Evolutionary conservation across 371 early-diverging fungal genomes (phyloP).

Genomic region (Mucor saturninus): DNA sequence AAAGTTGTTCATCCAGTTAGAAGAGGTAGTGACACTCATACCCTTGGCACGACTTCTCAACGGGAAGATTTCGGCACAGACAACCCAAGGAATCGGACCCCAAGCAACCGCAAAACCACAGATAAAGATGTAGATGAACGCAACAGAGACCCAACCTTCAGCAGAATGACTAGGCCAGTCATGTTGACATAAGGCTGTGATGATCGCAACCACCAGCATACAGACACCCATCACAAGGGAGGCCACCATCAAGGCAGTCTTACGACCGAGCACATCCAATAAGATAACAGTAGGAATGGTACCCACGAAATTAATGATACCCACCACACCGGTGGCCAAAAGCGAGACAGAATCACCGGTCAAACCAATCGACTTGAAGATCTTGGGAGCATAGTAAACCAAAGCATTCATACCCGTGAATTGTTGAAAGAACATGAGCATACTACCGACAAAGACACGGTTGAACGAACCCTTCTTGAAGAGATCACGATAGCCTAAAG

Average conservation of each 20-base stretch:
- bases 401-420: slow-evolving; percentile 78
- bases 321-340: slow-evolving; percentile 73
- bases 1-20: slow-evolving; percentile 90
- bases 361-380: slow-evolving; percentile 71
- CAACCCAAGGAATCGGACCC: slow-evolving; percentile 85
- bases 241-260: slow-evolving; percentile 54
- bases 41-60: slow-evolving; percentile 79
- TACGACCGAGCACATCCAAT: slow-evolving; percentile 71
- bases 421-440: slow-evolving; percentile 76
- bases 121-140: slow-evolving; percentile 64
- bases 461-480: slow-evolving; percentile 62
- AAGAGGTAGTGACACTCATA: slow-evolving; percentile 82
- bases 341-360: slow-evolving; percentile 55
- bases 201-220: slow-evolving; percentile 50
- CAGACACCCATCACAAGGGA: slow-evolving; percentile 42
- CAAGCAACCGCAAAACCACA: slow-evolving; percentile 70
- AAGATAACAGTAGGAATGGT: slow-evolving; percentile 67
- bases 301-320: slow-evolving; percentile 69
- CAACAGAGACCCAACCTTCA: slow-evolving; percentile 53
- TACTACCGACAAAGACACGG: slow-evolving; percentile 67
- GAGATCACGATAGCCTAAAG: slow-evolving; percentile 73
- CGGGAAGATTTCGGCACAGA: slow-evolving; percentile 88
- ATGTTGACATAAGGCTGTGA: slow-evolving; percentile 40
- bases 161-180: slow-evolving; percentile 42
- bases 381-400: slow-evolving; percentile 75